phyloP scores from a whole-genome alignment of 495 filamentous ascomycete genomes.

The Trichoderma reesei region DNA sequence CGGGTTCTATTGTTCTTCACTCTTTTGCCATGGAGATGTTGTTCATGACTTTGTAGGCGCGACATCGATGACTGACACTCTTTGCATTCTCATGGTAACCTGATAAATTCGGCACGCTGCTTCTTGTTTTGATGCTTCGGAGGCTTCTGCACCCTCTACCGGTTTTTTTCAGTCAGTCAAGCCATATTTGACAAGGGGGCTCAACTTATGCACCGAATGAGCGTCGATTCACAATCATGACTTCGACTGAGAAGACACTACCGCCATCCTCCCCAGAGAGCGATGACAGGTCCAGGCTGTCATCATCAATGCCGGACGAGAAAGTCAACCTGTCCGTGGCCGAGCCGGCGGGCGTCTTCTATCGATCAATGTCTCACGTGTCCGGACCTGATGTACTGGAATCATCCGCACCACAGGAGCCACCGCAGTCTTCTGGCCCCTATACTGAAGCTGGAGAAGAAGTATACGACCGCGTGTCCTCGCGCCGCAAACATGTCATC shows the following conservation, averaged over 20 bases:
- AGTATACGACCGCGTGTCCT: conserved; percentile 44
- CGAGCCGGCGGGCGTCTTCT: background rate
- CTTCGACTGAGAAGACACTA: background rate
- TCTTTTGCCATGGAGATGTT: background rate
- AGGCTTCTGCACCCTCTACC: background rate
- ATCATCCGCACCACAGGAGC: background rate
- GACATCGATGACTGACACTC: background rate
- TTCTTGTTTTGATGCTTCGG: background rate
- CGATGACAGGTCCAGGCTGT: too few relatives aligned
- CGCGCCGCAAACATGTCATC: conserved; percentile 47
- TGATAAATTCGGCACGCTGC: background rate
- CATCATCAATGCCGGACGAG: background rate
- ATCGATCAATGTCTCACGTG: conserved; percentile 4
- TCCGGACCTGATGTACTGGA: conserved; percentile 7
- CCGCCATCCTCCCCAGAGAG: background rate
- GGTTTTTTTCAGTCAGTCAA: background rate
- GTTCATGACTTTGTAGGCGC: background rate
- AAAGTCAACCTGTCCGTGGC: background rate
- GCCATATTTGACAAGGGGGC: background rate
- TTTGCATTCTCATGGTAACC: background rate
- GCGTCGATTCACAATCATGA: background rate
- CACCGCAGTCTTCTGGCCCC: background rate
- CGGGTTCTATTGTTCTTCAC: background rate
- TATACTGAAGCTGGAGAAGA: conserved; percentile 30
- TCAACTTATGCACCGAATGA: background rate